Evolutionary conservation across 192 early-diverging fungal species (phyloP).

Genomic region (Coemansia sp.): DNA sequence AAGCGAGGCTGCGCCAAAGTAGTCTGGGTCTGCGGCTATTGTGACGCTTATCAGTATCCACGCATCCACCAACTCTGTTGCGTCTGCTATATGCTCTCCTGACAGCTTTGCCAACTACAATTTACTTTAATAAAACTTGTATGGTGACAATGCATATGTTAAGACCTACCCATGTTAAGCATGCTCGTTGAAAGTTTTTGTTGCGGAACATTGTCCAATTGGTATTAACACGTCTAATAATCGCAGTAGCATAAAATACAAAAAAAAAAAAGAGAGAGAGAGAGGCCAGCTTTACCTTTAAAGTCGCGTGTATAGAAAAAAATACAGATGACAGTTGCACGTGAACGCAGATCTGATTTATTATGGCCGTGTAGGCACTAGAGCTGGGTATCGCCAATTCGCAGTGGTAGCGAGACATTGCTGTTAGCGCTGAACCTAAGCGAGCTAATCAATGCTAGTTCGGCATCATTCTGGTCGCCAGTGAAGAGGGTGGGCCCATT

Average conservation of each 20-base stretch:
- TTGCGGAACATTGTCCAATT: too few species aligned
- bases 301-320: too few species aligned
- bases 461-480: conserved; percentile 68
- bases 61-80: conserved; percentile 37
- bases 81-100: conserved; percentile 12
- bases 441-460: conserved; percentile 54
- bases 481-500: conserved; percentile 59
- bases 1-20: conserved; percentile 47
- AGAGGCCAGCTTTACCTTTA: too few species aligned
- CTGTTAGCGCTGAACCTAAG: conserved; percentile 14
- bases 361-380: too few species aligned
- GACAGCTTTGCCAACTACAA: conserved; percentile 32
- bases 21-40: conserved; percentile 43
- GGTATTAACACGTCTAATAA: too few species aligned
- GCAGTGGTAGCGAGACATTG: not conserved
- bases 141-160: conserved; percentile 1
- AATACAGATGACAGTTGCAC: too few species aligned
- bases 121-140: not conserved
- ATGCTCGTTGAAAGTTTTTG: conserved; percentile 32
- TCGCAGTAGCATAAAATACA: too few species aligned
- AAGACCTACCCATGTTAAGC: conserved; percentile 28
- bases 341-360: too few species aligned
- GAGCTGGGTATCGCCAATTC: too few species aligned
- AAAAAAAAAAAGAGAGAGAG: too few species aligned
- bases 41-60: conserved; percentile 35